A percentile compares a stretch with the other conserved stretches of the same genome.
phyloP scores from a whole-genome alignment of 2,329 filamentous ascomycete species.

The Arachnomyces sp. region DNA sequence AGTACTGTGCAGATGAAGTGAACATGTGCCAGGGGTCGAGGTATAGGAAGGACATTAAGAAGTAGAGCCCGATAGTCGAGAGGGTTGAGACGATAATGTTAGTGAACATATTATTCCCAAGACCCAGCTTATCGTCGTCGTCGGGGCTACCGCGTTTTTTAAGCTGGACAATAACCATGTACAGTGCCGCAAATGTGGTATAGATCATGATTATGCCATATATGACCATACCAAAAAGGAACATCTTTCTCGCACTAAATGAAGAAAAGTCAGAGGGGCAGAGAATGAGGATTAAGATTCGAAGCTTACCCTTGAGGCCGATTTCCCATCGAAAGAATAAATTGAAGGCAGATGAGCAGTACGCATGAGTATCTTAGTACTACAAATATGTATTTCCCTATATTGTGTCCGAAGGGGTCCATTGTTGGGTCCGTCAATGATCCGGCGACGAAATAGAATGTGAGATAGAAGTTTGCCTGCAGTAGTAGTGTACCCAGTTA shows the following conservation, averaged over 20 bases:
- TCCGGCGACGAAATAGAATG: slow-evolving; percentile 95
- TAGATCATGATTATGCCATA: slow-evolving; percentile 94
- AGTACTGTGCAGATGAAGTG: slow-evolving; percentile 85
- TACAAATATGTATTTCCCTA: slow-evolving; percentile 78
- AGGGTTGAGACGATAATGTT: slow-evolving; percentile 87
- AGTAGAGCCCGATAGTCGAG: slow-evolving; percentile 88
- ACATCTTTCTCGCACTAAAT: slow-evolving; percentile 68
- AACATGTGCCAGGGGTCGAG: slow-evolving; percentile 99
- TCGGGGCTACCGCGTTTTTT: slow-evolving; percentile 39
- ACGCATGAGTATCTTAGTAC: slow-evolving; percentile 79
- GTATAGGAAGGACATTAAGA: slow-evolving; percentile 93
- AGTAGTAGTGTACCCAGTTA: slow-evolving; percentile 9
- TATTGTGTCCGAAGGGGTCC: slow-evolving; percentile 85
- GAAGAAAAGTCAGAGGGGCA: slow-evolving; percentile 2
- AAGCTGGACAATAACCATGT: slow-evolving; percentile 81
- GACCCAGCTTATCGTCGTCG: slow-evolving; percentile 37
- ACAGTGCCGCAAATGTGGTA: slow-evolving; percentile 81
- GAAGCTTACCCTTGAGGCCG: slow-evolving; percentile 68
- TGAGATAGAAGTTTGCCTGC: slow-evolving; percentile 91
- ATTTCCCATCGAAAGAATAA: slow-evolving; percentile 94
- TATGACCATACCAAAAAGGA: slow-evolving; percentile 78
- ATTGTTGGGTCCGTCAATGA: slow-evolving; percentile 70
- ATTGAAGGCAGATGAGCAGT: slow-evolving; percentile 85
- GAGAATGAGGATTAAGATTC: slow-evolving; percentile 7
- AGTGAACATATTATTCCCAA: slow-evolving; percentile 87